These are phyloP conservation scores for Sugiyamaella paludigena DNA, from an alignment of 1,139 yeast genomes.

Conservation along the genomic window DNA sequence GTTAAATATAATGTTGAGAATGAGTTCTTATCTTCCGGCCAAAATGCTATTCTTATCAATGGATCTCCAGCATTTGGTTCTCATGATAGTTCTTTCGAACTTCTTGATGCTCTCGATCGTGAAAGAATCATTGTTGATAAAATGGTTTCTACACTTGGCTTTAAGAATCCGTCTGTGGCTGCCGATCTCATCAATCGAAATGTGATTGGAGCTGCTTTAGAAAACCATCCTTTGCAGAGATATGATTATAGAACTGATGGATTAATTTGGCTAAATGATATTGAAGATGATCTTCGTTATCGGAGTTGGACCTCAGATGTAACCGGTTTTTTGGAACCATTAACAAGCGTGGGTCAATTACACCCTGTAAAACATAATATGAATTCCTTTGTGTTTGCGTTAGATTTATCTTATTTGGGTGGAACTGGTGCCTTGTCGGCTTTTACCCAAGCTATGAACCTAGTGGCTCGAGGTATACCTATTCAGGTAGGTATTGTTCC, in stretches of 20 bases:
- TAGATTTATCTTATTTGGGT: constrained; percentile 56
- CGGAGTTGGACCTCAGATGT: constrained; percentile 46
- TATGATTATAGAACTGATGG: constrained; percentile 45
- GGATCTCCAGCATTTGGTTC: constrained; percentile 35
- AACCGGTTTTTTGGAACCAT: constrained; percentile 41
- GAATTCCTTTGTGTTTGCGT: constrained; percentile 68
- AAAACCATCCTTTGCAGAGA: constrained; percentile 20
- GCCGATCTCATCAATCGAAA: constrained; percentile 23
- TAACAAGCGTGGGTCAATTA: constrained; percentile 50
- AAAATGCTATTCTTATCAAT: constrained; percentile 38
- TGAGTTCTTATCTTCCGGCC: constrained; percentile 33
- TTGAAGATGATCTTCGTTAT: constrained; percentile 63
- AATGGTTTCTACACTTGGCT: constrained; percentile 12
- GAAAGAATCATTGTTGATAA: constrained; percentile 33
- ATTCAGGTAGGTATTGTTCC: constrained; percentile 84
- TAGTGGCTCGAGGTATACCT: constrained; percentile 55
- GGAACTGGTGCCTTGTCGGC: constrained; percentile 42
- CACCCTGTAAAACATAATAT: constrained; percentile 73
- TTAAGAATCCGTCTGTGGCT: constrained; percentile 14
- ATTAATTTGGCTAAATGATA: constrained; percentile 72
- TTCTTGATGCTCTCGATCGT: constrained; percentile 34
- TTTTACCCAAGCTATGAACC: constrained; percentile 47
- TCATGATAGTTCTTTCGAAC: constrained; percentile 31
- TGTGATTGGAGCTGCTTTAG: constrained; percentile 20
- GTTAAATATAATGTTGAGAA: constrained; percentile 22